A percentile compares a stretch with the other conserved stretches of the same genome.
Evolutionary conservation across 306 rosid species (phyloP).

Genomic region (Fagus crenata): DNA sequence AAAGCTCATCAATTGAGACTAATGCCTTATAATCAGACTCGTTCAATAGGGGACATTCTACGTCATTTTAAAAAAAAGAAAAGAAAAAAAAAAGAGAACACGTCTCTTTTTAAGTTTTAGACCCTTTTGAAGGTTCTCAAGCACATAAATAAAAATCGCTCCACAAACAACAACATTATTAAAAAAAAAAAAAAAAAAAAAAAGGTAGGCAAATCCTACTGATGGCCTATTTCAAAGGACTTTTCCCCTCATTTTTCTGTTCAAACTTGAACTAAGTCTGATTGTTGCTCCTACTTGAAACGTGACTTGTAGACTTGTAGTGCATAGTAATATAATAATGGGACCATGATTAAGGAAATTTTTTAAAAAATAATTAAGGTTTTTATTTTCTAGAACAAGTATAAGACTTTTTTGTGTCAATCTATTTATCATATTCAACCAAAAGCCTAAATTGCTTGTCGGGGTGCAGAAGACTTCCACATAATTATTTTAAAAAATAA

Average conservation of each 20-base stretch:
- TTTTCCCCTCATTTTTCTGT: neutral
- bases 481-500: too few relatives aligned
- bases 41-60: too few relatives aligned
- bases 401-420: neutral
- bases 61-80: too few relatives aligned
- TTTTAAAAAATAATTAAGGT: neutral
- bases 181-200: neutral
- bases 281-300: too few relatives aligned
- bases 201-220: neutral
- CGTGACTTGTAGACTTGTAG: too few relatives aligned
- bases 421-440: neutral
- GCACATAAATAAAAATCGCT: neutral
- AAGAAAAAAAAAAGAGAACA: too few relatives aligned
- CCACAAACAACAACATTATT: neutral
- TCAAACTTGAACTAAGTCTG: too few relatives aligned
- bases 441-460: neutral
- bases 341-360: too few relatives aligned
- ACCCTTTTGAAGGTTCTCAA: neutral
- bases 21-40: too few relatives aligned
- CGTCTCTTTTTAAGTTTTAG: neutral
- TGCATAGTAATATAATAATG: too few relatives aligned
- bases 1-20: too few relatives aligned
- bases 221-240: neutral
- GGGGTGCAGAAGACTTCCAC: neutral
- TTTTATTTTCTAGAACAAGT: neutral